Evolutionary conservation across 2,329 filamentous ascomycete species (phyloP).

Genomic region (Lecanicillium sp.): DNA sequence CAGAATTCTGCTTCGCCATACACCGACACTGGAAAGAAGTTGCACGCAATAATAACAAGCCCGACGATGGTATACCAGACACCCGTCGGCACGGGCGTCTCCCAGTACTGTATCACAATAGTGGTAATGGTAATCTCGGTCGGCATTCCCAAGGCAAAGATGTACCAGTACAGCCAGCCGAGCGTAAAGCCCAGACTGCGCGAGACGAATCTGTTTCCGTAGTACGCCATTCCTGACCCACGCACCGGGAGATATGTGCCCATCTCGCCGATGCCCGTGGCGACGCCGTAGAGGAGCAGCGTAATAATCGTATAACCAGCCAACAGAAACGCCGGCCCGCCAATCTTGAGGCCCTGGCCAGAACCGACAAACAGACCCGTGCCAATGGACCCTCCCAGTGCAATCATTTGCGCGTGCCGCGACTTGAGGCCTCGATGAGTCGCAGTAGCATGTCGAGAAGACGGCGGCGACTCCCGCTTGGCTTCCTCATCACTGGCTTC

Average conservation of each 20-base stretch:
- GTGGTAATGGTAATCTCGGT: constrained; percentile 12
- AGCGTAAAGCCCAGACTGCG: constrained; percentile 26
- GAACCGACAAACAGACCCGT: constrained; percentile 38
- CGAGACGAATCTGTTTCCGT: constrained; percentile 18
- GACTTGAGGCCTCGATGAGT: constrained; percentile 9
- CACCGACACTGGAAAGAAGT: constrained; percentile 26
- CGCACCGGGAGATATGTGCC: constrained; percentile 17
- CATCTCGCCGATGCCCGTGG: constrained; percentile 30
- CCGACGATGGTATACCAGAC: constrained; percentile 14
- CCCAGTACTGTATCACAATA: constrained; percentile 15
- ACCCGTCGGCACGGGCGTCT: constrained; percentile 10
- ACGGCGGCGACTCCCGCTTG: no score
- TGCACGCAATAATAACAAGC: constrained; percentile 12
- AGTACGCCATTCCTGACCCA: constrained; percentile 15
- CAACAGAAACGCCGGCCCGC: constrained; percentile 30
- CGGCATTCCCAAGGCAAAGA: constrained; percentile 10
- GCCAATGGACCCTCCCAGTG: constrained; percentile 9
- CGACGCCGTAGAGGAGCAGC: constrained; percentile 46
- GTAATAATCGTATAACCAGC: constrained; percentile 41
- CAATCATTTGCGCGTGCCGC: constrained; percentile 49
- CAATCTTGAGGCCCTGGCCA: constrained; percentile 38
- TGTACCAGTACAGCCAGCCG: constrained; percentile 36
- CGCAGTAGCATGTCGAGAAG: neutral
- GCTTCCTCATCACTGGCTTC: no score
- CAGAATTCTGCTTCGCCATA: constrained; percentile 44